phyloP scores from a whole-genome alignment of 2,329 filamentous ascomycete species.

The Xylariaceae sp. region DNA sequence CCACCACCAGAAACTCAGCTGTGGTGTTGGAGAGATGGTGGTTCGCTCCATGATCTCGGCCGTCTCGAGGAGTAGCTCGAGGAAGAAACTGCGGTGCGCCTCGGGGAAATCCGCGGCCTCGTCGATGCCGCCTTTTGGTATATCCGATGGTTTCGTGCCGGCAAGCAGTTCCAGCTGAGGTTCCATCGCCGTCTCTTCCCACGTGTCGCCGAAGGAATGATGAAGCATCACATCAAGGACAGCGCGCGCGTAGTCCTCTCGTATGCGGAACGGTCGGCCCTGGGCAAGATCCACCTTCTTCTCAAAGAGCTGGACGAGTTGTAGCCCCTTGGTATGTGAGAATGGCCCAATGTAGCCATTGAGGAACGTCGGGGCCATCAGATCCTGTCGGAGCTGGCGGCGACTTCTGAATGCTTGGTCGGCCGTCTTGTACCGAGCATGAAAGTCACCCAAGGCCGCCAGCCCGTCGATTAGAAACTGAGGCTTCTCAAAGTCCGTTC shows the following conservation, averaged over 20 bases:
- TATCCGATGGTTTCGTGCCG: not conserved
- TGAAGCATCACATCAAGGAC: not conserved
- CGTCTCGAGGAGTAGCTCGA: not conserved
- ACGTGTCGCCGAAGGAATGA: not conserved
- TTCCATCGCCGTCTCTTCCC: not conserved
- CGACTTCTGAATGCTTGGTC: slow-evolving; percentile 23
- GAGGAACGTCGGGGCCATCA: slow-evolving; percentile 38
- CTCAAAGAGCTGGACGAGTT: slow-evolving; percentile 28
- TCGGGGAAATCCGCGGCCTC: slow-evolving; percentile 4
- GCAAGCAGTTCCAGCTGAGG: not conserved
- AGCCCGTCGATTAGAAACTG: slow-evolving; percentile 23
- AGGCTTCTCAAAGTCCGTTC: slow-evolving; percentile 33
- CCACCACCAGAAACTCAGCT: slow-evolving; percentile 7
- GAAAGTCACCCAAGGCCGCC: slow-evolving; percentile 23
- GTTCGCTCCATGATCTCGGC: not conserved
- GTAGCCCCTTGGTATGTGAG: slow-evolving; percentile 26
- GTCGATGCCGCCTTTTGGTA: not conserved
- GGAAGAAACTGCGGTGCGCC: not conserved
- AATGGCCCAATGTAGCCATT: slow-evolving; percentile 32
- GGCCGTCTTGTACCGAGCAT: slow-evolving; percentile 32
- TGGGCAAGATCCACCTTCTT: slow-evolving; percentile 28
- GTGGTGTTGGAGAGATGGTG: not conserved
- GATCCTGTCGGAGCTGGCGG: slow-evolving; percentile 32
- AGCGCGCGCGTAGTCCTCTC: not conserved
- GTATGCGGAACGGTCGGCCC: slow-evolving; percentile 31